A percentile compares a stretch with the other conserved stretches of the same genome.
Evolutionary conservation across 345 rosid species (phyloP).

Genomic region (Gossypioides kirkii): DNA sequence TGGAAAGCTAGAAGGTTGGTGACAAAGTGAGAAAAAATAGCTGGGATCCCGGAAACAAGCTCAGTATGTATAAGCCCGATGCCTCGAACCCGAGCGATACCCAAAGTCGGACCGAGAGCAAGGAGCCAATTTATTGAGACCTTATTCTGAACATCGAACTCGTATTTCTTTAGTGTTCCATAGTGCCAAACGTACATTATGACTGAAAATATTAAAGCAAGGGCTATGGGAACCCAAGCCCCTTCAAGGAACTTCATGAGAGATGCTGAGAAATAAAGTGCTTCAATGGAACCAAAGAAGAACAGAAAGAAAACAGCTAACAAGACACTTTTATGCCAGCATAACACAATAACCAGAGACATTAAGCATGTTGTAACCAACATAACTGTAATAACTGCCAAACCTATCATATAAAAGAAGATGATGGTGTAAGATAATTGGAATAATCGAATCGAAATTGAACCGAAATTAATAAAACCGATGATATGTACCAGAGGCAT

Average conservation of each 20-base stretch:
- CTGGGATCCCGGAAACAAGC: conserved; percentile 91
- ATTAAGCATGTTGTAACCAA: conserved; percentile 90
- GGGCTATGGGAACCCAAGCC: conserved; percentile 91
- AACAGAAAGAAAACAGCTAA: conserved; percentile 60
- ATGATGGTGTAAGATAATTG: background rate
- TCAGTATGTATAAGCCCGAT: conserved; percentile 89
- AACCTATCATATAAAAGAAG: conserved; percentile 43
- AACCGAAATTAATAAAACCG: background rate
- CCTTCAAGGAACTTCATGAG: conserved; percentile 94
- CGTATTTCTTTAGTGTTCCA: conserved; percentile 78
- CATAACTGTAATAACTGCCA: conserved; percentile 97
- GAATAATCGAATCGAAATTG: background rate
- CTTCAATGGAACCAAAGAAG: conserved; percentile 82
- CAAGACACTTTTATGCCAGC: conserved; percentile 72
- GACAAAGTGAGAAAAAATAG: conserved; percentile 91
- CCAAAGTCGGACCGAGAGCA: conserved; percentile 67
- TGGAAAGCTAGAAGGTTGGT: conserved; percentile 98
- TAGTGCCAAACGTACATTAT: conserved; percentile 92
- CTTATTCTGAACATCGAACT: conserved; percentile 87
- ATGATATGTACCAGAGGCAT: conserved; percentile 65
- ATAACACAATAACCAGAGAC: conserved; percentile 81
- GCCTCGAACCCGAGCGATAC: conserved; percentile 82
- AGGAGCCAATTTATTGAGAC: conserved; percentile 91
- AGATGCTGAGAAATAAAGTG: conserved; percentile 94
- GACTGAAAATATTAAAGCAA: conserved; percentile 61